Conservation (phyloP, 129 eudicot genomes). For the Rutidosis leptorrhynchoides region DNA sequence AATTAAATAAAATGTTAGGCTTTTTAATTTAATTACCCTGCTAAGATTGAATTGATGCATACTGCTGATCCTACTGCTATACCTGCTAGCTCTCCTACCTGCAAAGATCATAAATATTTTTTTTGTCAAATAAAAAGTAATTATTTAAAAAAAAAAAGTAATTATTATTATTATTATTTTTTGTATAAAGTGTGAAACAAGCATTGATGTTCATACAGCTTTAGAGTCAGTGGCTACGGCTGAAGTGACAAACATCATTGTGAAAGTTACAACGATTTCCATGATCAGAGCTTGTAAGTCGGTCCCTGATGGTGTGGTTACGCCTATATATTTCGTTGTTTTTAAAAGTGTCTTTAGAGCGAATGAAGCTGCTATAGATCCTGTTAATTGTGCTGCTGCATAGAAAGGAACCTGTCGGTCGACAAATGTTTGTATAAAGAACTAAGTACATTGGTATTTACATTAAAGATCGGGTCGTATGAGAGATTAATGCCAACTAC, state of each 20-base stretch:
- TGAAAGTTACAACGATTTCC: constrained; percentile 68
- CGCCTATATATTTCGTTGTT: constrained; percentile 63
- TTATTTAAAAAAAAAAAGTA: background rate
- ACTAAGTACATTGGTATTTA: background rate
- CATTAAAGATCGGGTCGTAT: background rate
- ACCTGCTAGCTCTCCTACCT: constrained; percentile 82
- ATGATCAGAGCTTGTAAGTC: constrained; percentile 60
- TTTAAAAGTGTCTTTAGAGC: constrained; percentile 49
- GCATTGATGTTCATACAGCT: constrained; percentile 26
- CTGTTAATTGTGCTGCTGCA: constrained; percentile 57
- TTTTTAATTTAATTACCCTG: too few species aligned
- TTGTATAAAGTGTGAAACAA: background rate
- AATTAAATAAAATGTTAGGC: background rate
- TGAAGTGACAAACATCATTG: constrained; percentile 77
- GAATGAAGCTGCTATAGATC: constrained; percentile 22
- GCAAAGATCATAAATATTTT: background rate
- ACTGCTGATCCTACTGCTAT: constrained; percentile 87
- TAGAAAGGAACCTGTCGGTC: constrained; percentile 54
- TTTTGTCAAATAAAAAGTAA: background rate
- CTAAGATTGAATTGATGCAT: constrained; percentile 78
- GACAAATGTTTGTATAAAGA: background rate
- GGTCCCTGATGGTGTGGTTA: constrained; percentile 67
- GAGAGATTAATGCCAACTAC: background rate
- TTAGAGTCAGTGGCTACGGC: constrained; percentile 45
- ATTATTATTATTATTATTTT: background rate